phyloP scores from a whole-genome alignment of 2,329 filamentous ascomycete genomes.

The Cercospora berteroae region DNA sequence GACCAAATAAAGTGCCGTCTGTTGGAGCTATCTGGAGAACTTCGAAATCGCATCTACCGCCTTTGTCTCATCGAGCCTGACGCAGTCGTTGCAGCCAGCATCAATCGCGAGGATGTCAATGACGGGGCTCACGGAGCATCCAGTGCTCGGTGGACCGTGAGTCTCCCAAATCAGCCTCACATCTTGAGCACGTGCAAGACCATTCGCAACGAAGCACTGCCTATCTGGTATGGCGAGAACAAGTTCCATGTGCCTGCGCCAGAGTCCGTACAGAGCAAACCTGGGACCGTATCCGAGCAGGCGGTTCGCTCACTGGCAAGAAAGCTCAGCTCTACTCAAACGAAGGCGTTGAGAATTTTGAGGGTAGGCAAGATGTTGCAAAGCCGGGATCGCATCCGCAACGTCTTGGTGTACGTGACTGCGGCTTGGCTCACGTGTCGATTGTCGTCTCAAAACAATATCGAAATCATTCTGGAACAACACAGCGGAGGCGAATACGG shows the following conservation, averaged over 20 bases:
- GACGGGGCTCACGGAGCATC: neutral
- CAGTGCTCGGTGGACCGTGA: neutral
- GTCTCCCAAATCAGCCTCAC: neutral
- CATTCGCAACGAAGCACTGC: neutral
- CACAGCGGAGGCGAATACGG: neutral
- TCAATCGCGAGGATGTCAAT: neutral
- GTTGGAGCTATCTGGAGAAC: neutral
- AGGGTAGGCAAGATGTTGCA: neutral
- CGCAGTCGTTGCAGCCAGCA: neutral
- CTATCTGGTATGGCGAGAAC: neutral
- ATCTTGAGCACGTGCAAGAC: neutral
- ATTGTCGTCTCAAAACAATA: neutral
- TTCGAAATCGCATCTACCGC: neutral
- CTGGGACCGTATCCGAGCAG: neutral
- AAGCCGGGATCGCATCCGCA: neutral
- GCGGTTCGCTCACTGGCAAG: neutral
- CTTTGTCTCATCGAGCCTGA: neutral
- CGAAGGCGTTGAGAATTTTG: neutral
- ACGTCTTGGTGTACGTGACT: neutral
- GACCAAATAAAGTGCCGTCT: neutral
- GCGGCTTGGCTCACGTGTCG: neutral
- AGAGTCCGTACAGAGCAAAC: neutral
- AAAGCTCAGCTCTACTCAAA: neutral
- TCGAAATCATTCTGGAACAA: neutral
- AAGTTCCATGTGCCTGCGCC: neutral